Base-by-base conservation (phyloP, 1,139 yeast species). In the Geotrichum cucujoidarum region DNA sequence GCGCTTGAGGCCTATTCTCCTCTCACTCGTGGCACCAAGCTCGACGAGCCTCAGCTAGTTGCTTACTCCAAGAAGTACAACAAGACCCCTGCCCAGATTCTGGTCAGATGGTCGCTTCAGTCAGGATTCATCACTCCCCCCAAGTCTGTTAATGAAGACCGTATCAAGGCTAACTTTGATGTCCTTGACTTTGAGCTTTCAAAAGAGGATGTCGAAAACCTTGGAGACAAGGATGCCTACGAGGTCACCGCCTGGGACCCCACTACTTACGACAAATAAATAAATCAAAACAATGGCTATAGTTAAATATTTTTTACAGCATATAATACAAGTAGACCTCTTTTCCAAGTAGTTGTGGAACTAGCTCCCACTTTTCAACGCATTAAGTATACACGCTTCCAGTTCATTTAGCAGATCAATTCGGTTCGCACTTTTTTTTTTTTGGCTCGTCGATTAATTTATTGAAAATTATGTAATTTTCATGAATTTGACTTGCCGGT, bases 1-100 rank as follows among this genome's bases (percentile, higher is more conserved):
- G 64, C 72, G 5, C 74, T 79, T 7, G 84, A 83, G 62, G 89
- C 92, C 0, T 85, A 76, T 64, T 77, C 86, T 3, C 92, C 95
- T 13, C 70, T 83, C 59, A 80, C 86, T 1, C 81, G 78, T 51
- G 84, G 88, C 4, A 61, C 65, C 46, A 75, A 77, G 57, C 61
- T 80, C 20, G 64, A 72, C 47, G 83, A 80, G 56, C 77, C 81
- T 4, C 73, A 69, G 40, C 58, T 81, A 49, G 56, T 64, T 37
- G 63, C 50, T 16, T 52, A 75, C 36, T 74, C 74, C 30, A 53
- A 66, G 41, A 69, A 69, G 55, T 69, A 72, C 49, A 56, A 59
- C 11, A 67, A 66, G 42, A 55, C 71, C 2, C 65, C 73, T 2
- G 77, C 74, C 30, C 76, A 75, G 54, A 65, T 74, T 20, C 59